These are phyloP conservation scores for Colletotrichum karsti DNA, from an alignment of 2,329 filamentous ascomycete genomes.

Conservation along the genomic window DNA sequence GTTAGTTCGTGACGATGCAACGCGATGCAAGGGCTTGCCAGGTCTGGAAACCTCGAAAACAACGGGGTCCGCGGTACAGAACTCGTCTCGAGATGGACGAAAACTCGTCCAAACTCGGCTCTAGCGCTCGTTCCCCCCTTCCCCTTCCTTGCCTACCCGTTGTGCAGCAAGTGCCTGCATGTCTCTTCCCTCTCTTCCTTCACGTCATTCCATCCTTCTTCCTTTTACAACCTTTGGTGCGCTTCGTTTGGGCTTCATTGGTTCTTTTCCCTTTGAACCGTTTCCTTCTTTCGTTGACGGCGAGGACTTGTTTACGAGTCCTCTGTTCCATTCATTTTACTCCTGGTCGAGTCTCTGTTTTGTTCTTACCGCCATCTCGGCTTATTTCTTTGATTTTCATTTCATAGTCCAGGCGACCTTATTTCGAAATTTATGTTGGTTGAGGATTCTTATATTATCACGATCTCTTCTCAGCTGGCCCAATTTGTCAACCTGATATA, in stretches of 20 bases:
- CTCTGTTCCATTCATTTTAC: slow-evolving; percentile 23
- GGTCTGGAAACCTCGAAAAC: slow-evolving; percentile 12
- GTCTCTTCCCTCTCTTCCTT: neutral
- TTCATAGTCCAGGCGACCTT: slow-evolving; percentile 16
- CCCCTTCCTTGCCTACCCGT: neutral
- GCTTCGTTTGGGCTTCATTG: slow-evolving; percentile 22
- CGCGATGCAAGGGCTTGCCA: slow-evolving; percentile 8
- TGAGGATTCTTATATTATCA: neutral
- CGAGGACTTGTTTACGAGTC: slow-evolving; percentile 11
- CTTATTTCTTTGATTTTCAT: neutral
- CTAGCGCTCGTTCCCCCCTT: neutral
- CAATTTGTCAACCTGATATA: neutral
- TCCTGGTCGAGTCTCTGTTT: slow-evolving; percentile 17
- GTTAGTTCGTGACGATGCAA: slow-evolving; percentile 10
- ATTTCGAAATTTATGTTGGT: neutral
- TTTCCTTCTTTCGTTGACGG: slow-evolving; percentile 20
- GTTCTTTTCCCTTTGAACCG: neutral
- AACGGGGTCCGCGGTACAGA: slow-evolving; percentile 4
- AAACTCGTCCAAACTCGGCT: slow-evolving; percentile 16
- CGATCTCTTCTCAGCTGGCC: neutral
- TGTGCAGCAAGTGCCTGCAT: neutral
- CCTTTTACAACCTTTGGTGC: slow-evolving; percentile 7
- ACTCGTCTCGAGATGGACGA: neutral
- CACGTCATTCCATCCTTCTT: slow-evolving; percentile 1
- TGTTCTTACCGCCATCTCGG: neutral